phyloP scores from a whole-genome alignment of 345 rosid species.

The Salix brachista region DNA sequence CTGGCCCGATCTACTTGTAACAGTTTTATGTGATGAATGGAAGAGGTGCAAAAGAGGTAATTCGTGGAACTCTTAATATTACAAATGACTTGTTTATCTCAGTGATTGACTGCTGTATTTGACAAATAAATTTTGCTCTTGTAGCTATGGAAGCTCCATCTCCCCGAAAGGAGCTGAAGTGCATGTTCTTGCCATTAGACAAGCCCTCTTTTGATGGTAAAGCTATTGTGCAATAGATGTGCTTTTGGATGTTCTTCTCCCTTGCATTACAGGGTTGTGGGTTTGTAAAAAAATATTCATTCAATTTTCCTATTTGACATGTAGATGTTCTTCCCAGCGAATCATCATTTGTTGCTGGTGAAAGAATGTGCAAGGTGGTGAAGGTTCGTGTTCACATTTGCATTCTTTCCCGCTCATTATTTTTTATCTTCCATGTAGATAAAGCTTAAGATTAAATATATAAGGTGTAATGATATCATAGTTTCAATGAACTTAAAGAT shows the following conservation, averaged over 20 bases:
- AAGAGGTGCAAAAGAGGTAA: conserved; percentile 92
- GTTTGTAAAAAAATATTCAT: background rate
- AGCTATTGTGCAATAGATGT: background rate
- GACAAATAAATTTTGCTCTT: conserved; percentile 12
- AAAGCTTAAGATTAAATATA: background rate
- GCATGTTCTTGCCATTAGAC: conserved; percentile 58
- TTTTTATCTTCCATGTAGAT: background rate
- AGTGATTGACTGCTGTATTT: conserved; percentile 16
- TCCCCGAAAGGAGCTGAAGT: conserved; percentile 75
- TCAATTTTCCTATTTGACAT: conserved; percentile 3
- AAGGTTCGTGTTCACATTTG: conserved; percentile 60
- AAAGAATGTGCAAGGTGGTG: conserved; percentile 71
- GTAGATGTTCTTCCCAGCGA: conserved; percentile 52
- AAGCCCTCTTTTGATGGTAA: conserved; percentile 59
- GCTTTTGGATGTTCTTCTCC: background rate
- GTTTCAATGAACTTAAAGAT: background rate
- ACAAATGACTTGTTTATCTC: conserved; percentile 10
- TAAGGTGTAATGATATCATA: background rate
- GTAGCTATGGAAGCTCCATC: conserved; percentile 87
- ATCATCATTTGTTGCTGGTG: conserved; percentile 72
- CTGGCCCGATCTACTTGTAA: conserved; percentile 81
- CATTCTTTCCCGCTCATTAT: background rate
- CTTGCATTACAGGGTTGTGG: background rate
- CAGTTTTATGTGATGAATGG: conserved; percentile 83
- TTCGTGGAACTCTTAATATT: conserved; percentile 10